These are phyloP conservation scores for Chlorella sp. DNA, from an alignment of 139 green algal genomes.

Conservation along the genomic window DNA sequence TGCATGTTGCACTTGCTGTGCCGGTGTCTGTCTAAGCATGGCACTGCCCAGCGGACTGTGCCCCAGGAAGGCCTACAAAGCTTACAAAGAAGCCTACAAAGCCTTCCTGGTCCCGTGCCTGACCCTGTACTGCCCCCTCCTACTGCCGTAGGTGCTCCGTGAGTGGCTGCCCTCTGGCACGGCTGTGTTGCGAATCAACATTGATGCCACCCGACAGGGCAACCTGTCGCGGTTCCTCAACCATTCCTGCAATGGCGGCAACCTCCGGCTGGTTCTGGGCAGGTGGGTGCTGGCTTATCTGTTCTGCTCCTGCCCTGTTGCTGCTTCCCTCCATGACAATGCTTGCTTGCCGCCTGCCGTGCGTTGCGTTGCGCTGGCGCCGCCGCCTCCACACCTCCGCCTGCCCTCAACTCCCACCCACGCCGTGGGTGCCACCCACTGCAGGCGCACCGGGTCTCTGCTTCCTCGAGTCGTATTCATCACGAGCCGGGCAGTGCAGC, in stretches of 20 bases:
- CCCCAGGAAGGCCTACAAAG: too few relatives aligned
- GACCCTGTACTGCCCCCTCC: not conserved
- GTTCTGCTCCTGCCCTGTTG: not conserved
- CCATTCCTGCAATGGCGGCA: constrained; percentile 72
- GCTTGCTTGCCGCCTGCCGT: not conserved
- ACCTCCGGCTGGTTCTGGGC: constrained; percentile 53
- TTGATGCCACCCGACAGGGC: constrained; percentile 68
- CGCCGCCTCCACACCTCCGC: not conserved
- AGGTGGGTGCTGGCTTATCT: not conserved
- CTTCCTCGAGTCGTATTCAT: constrained; percentile 61
- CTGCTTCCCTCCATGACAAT: not conserved
- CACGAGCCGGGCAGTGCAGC: constrained; percentile 43
- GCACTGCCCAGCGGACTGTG: too few relatives aligned
- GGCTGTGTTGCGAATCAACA: constrained; percentile 61
- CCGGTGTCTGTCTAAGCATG: too few relatives aligned
- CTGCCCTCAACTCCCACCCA: too few relatives aligned
- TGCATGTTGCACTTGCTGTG: too few relatives aligned
- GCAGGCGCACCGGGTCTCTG: constrained; percentile 45
- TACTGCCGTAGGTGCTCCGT: constrained; percentile 50
- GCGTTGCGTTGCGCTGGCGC: not conserved
- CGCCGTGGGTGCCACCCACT: not conserved
- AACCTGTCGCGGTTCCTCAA: constrained; percentile 80
- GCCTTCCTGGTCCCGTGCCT: not conserved
- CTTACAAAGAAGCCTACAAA: too few relatives aligned
- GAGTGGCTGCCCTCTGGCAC: constrained; percentile 58